phyloP scores from a whole-genome alignment of 208 protist species.

The Leptomonas seymouri region DNA sequence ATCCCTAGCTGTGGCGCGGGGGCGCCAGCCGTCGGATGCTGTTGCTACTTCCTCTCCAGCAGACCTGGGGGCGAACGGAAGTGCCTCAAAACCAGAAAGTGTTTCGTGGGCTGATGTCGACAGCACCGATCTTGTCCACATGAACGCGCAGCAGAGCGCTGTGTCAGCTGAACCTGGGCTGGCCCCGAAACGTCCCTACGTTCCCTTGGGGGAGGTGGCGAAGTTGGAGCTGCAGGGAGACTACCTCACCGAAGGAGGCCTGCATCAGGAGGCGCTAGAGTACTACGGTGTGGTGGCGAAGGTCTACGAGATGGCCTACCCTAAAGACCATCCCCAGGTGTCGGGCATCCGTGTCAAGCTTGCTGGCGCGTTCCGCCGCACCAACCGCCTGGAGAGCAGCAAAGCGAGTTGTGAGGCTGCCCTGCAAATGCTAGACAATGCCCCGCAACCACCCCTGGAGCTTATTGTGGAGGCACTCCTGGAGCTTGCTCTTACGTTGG shows the following conservation, averaged over 20 bases:
- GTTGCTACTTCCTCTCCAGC: background rate
- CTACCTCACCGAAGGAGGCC: constrained; percentile 80
- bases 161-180: constrained; percentile 1
- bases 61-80: background rate
- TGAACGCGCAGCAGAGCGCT: constrained; percentile 28
- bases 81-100: constrained; percentile 21
- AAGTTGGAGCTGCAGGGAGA: constrained; percentile 89
- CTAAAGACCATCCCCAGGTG: constrained; percentile 63
- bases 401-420: constrained; percentile 60
- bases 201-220: constrained; percentile 80
- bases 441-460: constrained; percentile 61
- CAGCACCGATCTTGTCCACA: constrained; percentile 65
- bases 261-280: constrained; percentile 89
- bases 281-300: constrained; percentile 89
- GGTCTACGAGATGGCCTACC: constrained; percentile 84
- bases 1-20: constrained; percentile 24
- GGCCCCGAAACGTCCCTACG: constrained; percentile 55
- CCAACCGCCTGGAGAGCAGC: constrained; percentile 68
- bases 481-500: constrained; percentile 77
- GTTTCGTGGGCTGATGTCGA: constrained; percentile 70
- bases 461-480: constrained; percentile 84
- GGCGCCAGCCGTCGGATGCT: constrained; percentile 4
- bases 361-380: constrained; percentile 76
- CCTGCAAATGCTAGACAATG: constrained; percentile 68
- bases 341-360: constrained; percentile 83